Evolutionary conservation across 169 alveolate genomes (phyloP), one percentile per base, ranked within the genome.

Genomic region (Plasmodium berghei): DNA sequence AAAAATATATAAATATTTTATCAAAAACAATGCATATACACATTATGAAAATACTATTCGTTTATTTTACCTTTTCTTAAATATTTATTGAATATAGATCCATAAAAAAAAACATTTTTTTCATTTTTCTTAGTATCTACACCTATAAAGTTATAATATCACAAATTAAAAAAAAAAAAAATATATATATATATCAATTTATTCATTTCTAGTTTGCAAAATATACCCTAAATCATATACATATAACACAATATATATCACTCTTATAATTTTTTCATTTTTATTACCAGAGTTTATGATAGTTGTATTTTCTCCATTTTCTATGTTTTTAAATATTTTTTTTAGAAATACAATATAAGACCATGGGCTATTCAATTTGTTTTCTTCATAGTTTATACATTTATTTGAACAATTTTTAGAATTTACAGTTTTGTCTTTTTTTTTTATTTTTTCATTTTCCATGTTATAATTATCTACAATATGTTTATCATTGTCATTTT

Each of bases 41-140:
- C 42, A 9, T 34, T 4, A 40, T 72, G 2, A 59, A 34, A 72
- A 34, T 34, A 40, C 0, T 28, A 58, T 14, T n/a, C n/a, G 0
- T 5, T 16, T 20, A 9, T 10, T 18, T 46, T 49, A 70, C 80
- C 48, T 45, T 70, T 49, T 6, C 72, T 64, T 63, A 63, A 40
- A 46, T 77, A 77, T 64, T 45, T 77, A 34, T 34, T 77, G 49
- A 63, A 77, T 46, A 77, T 20, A 55, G 22, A 40, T 26, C 89
- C 89, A 64, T 77, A 77, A 59, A 77, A 48, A 40, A 77, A 77
- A 0, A 77, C 73, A 77, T 77, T 77, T 18, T 77, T 77, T 70
- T 77, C 89, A 22, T 58, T 16, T 16, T 77, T 63, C 42, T 77
- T 10, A 12, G 89, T 77, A 70, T 77, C 89, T 64, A 77, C 77